phyloP scores from a whole-genome alignment of 2,329 filamentous ascomycete genomes.

The Xylariaceae sp. region DNA sequence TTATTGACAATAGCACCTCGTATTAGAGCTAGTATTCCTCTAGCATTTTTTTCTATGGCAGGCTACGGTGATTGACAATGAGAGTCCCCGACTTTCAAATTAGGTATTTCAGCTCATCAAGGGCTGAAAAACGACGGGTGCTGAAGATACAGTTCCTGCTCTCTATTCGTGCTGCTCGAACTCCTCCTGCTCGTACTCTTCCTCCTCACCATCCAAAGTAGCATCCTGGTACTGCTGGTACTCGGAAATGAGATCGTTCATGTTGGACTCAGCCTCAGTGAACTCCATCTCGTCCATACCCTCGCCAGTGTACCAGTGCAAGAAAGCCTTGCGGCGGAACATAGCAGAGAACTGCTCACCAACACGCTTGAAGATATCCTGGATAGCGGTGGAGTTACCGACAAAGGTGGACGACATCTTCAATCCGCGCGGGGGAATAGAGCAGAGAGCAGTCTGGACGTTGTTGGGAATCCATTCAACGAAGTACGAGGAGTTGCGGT shows the following conservation, averaged over 20 bases:
- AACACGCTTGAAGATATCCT: constrained; percentile 99
- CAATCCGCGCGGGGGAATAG: constrained; percentile 91
- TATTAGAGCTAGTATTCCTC: not conserved
- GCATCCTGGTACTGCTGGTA: constrained; percentile 99
- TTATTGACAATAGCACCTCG: not conserved
- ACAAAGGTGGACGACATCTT: constrained; percentile 99
- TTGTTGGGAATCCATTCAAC: constrained; percentile 99
- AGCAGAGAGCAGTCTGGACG: constrained; percentile 98
- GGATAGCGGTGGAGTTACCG: constrained; percentile 98
- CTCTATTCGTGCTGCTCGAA: not conserved
- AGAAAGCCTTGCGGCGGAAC: constrained; percentile 99
- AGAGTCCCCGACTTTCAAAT: not conserved
- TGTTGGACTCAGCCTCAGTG: constrained; percentile 99
- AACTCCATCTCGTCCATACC: constrained; percentile 99
- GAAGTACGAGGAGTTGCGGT: constrained; percentile 99
- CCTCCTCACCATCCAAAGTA: constrained; percentile 91
- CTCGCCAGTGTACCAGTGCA: constrained; percentile 99
- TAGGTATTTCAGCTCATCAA: not conserved
- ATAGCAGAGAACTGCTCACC: constrained; percentile 99
- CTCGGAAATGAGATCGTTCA: constrained; percentile 99
- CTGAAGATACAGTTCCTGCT: not conserved
- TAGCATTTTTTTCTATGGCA: not conserved
- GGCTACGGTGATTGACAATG: not conserved
- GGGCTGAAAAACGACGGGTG: not conserved
- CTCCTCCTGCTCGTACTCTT: constrained; percentile 84